Percentiles rank a stretch among this genome's conserved stretches.
phyloP scores from a whole-genome alignment of 495 filamentous ascomycete genomes.

The Annulohypoxylon moriforme region DNA sequence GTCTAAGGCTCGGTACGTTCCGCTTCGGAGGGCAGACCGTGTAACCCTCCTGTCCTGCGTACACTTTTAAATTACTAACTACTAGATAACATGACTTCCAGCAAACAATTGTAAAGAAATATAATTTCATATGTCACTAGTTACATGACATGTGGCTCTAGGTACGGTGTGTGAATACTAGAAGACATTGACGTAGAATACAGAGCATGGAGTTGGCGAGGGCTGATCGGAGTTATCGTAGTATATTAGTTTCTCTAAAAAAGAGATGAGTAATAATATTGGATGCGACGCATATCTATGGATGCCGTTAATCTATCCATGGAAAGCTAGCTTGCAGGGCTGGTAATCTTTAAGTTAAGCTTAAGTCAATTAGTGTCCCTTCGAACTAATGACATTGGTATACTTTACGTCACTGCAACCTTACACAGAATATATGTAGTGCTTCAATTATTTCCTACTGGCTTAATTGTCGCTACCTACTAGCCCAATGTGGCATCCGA shows the following conservation, averaged over 20 bases:
- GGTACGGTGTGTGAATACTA: neutral
- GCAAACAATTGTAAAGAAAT: neutral
- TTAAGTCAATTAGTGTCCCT: conserved; percentile 3
- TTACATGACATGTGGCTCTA: neutral
- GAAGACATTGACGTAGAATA: neutral
- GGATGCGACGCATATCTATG: neutral
- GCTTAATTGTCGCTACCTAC: neutral
- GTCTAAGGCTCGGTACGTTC: conserved; percentile 18
- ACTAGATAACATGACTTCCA: neutral
- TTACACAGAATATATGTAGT: neutral
- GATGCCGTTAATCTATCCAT: no score
- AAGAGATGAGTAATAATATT: neutral
- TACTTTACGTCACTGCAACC: neutral
- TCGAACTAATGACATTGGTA: neutral
- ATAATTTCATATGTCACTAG: neutral
- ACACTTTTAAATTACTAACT: neutral
- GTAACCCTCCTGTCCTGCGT: neutral
- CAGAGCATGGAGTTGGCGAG: neutral
- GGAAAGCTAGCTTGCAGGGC: no score
- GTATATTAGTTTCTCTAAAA: no score
- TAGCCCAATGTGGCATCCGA: neutral
- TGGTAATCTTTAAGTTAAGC: neutral
- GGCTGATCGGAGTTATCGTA: neutral
- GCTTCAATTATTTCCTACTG: neutral
- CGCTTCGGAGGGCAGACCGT: conserved; percentile 24